phyloP scores from a whole-genome alignment of 768 basidiomycete genomes.

The Amanita rimosa region DNA sequence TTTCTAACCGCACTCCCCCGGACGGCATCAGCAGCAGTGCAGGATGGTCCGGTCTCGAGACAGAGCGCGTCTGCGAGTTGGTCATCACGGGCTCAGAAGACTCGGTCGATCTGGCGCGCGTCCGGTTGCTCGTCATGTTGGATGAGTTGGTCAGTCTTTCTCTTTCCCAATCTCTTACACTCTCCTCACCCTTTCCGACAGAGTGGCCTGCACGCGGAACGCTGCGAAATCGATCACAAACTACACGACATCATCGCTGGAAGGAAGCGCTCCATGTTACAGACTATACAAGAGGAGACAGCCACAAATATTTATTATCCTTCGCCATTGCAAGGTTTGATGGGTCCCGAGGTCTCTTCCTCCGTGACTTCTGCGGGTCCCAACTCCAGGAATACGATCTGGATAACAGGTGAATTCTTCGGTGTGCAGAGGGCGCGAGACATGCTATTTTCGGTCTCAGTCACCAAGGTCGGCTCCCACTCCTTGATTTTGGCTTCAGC shows the following conservation, averaged over 20 bases:
- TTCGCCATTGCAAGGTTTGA: conserved; percentile 77
- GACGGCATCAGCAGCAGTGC: conserved; percentile 67
- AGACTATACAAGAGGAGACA: conserved; percentile 93
- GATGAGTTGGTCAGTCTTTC: conserved; percentile 74
- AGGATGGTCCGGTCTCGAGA: conserved; percentile 86
- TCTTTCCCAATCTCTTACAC: neutral
- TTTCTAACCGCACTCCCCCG: conserved; percentile 66
- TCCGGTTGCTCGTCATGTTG: conserved; percentile 84
- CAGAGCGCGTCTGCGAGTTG: conserved; percentile 88
- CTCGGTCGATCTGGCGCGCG: conserved; percentile 84
- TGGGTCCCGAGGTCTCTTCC: conserved; percentile 51
- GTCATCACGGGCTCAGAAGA: conserved; percentile 85
- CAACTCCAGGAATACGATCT: conserved; percentile 56
- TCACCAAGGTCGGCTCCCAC: conserved; percentile 56
- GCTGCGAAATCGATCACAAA: conserved; percentile 91
- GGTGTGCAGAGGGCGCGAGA: conserved; percentile 91
- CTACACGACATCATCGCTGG: conserved; percentile 87
- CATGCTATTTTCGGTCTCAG: conserved; percentile 84
- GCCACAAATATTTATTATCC: conserved; percentile 96
- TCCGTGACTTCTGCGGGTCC: conserved; percentile 26
- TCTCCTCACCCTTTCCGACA: conserved; percentile 22
- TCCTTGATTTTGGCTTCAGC: neutral
- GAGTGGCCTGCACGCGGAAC: conserved; percentile 87
- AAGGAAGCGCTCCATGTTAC: conserved; percentile 76
- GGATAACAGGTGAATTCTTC: conserved; percentile 97